Percentiles rank a stretch among this genome's conserved stretches.
Conservation (phyloP, 768 basidiomycete species). For the Russula vinacea region DNA sequence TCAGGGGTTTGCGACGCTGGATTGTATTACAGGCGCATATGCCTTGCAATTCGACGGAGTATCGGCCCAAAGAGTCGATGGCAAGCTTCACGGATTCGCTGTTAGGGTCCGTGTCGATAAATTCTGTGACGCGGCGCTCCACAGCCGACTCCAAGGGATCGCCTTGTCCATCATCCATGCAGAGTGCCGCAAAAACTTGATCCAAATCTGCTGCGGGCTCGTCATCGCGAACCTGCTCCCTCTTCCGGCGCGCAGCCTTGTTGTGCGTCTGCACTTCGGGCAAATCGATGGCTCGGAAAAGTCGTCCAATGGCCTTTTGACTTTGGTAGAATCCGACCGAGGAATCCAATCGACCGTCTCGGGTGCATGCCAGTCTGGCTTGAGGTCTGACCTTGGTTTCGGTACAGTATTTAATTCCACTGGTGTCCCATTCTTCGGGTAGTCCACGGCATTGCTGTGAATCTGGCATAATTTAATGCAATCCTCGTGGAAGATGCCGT, state of each 20-base stretch:
- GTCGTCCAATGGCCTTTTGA: constrained; percentile 52
- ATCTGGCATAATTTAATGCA: constrained; percentile 54
- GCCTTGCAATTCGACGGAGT: constrained; percentile 46
- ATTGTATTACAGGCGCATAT: constrained; percentile 50
- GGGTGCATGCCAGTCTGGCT: constrained; percentile 67
- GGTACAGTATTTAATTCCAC: constrained; percentile 42
- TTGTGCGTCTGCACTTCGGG: constrained; percentile 35
- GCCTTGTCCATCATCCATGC: constrained; percentile 9
- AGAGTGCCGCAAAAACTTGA: constrained; percentile 23
- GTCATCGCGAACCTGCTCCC: constrained; percentile 30
- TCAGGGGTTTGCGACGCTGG: constrained; percentile 42
- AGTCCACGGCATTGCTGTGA: constrained; percentile 66
- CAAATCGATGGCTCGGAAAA: constrained; percentile 61
- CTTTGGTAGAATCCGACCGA: constrained; percentile 48
- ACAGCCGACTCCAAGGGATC: constrained; percentile 27
- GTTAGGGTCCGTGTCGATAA: constrained; percentile 27
- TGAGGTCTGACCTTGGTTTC: constrained; percentile 36
- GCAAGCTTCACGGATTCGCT: constrained; percentile 18
- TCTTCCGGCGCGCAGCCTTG: constrained; percentile 29
- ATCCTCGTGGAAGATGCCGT: constrained; percentile 48
- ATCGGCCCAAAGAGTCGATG: constrained; percentile 36
- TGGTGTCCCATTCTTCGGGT: constrained; percentile 49
- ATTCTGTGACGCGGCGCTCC: constrained; percentile 30
- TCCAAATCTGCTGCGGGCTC: constrained; percentile 35
- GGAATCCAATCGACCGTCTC: constrained; percentile 45